Evolutionary conservation across 768 basidiomycete species (phyloP).

Genomic region (Postia placenta): DNA sequence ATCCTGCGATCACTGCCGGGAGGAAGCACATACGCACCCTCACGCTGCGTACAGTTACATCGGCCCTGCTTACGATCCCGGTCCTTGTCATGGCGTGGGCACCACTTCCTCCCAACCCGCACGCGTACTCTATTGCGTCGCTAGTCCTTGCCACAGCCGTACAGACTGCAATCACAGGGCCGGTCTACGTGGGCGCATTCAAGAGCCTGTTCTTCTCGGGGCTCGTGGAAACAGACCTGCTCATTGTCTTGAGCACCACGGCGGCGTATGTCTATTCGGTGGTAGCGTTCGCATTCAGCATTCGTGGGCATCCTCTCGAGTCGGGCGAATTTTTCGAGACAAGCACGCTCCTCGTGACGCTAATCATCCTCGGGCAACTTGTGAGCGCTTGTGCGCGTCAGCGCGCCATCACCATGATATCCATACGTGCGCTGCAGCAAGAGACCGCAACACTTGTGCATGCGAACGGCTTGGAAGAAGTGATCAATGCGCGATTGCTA

Average conservation of each 20-base stretch:
- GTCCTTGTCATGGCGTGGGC: slow-evolving; percentile 40
- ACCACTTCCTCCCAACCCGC: slow-evolving; percentile 25
- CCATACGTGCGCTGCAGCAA: slow-evolving; percentile 29
- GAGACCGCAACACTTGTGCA: slow-evolving; percentile 26
- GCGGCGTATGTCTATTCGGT: slow-evolving; percentile 36
- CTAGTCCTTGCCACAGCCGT: slow-evolving; percentile 34
- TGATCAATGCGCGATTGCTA: slow-evolving; percentile 26
- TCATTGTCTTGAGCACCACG: slow-evolving; percentile 33
- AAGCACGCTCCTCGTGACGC: slow-evolving; percentile 33
- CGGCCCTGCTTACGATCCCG: slow-evolving; percentile 30
- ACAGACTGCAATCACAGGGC: slow-evolving; percentile 28
- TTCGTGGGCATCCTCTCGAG: slow-evolving; percentile 24
- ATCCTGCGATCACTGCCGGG: slow-evolving; percentile 22
- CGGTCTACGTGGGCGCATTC: slow-evolving; percentile 30
- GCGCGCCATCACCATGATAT: slow-evolving; percentile 27
- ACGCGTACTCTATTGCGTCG: slow-evolving; percentile 30
- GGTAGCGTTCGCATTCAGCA: slow-evolving; percentile 30
- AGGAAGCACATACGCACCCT: slow-evolving; percentile 27
- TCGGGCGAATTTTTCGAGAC: slow-evolving; percentile 38
- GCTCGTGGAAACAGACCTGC: slow-evolving; percentile 32
- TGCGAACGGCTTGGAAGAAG: slow-evolving; percentile 13
- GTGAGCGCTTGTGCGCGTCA: slow-evolving; percentile 32
- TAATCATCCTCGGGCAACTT: slow-evolving; percentile 35
- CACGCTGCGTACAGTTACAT: slow-evolving; percentile 24
- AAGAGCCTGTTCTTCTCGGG: slow-evolving; percentile 31